These are phyloP conservation scores for Echites panduratus DNA, from an alignment of 257 asterid species.

Conservation along the genomic window DNA sequence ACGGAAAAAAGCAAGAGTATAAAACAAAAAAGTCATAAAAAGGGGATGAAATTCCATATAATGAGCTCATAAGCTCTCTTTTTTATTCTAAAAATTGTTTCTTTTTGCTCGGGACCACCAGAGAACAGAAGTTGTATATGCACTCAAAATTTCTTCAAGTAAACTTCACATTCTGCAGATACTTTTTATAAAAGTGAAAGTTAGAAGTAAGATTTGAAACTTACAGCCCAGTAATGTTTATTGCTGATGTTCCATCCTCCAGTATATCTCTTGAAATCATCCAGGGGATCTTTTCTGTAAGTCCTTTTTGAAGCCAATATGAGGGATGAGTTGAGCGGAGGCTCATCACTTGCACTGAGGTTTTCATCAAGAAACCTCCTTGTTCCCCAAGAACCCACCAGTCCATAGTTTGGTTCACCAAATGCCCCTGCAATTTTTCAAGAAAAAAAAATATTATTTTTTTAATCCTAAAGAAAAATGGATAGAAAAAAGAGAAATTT, in stretches of 20 bases:
- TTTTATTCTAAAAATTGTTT: background rate
- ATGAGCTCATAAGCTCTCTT: background rate
- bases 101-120: background rate
- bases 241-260: slow-evolving; percentile 93
- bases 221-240: slow-evolving; percentile 89
- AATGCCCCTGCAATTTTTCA: slow-evolving; percentile 22
- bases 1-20: background rate
- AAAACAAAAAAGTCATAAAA: background rate
- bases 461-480: background rate
- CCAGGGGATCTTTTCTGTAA: slow-evolving; percentile 59
- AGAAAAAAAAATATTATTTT: background rate
- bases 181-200: background rate
- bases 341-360: slow-evolving; percentile 26
- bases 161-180: background rate
- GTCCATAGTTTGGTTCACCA: slow-evolving; percentile 22
- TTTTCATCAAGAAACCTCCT: slow-evolving; percentile 51
- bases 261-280: slow-evolving; percentile 45
- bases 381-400: slow-evolving; percentile 31
- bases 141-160: background rate
- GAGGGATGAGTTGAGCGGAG: slow-evolving; percentile 50
- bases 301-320: slow-evolving; percentile 72
- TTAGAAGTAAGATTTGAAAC: slow-evolving; percentile 16
- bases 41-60: background rate
- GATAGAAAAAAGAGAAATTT: background rate
- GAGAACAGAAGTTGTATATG: background rate